Evolutionary conservation across 225 moss, liverwort and hornwort genomes (phyloP).

Genomic region (Pseudoscleropodium purum): DNA sequence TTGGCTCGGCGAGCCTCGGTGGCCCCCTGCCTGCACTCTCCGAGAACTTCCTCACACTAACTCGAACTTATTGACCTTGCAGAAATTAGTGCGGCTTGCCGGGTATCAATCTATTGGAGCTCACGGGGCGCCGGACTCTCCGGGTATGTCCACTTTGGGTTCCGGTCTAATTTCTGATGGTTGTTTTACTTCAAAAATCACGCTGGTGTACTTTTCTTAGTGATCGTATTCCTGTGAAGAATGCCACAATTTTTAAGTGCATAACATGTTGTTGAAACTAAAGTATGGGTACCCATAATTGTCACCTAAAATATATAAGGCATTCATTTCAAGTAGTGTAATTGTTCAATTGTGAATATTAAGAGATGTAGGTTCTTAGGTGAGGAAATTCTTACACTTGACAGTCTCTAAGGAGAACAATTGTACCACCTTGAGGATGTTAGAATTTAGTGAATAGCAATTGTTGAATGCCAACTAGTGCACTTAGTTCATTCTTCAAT

Average conservation of each 20-base stretch:
- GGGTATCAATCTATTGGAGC: neutral
- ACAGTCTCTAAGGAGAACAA: neutral
- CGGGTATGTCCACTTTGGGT: neutral
- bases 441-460: neutral
- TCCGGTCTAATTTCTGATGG: neutral
- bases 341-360: neutral
- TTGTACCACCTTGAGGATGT: neutral
- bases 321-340: neutral
- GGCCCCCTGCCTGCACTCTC: neutral
- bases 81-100: neutral
- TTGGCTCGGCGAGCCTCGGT: slow-evolving; percentile 7
- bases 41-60: neutral
- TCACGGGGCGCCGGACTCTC: neutral
- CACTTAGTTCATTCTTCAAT: too few species aligned
- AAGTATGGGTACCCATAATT: fast-evolving
- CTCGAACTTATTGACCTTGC: slow-evolving; percentile 7
- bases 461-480: neutral
- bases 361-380: neutral
- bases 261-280: neutral
- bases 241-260: neutral
- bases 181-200: neutral
- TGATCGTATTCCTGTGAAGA: neutral
- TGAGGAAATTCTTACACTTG: neutral
- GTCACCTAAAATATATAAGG: neutral
- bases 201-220: neutral